These are phyloP conservation scores for Breviolum minutum DNA, from an alignment of 73 alveolate genomes.

Conservation along the genomic window DNA sequence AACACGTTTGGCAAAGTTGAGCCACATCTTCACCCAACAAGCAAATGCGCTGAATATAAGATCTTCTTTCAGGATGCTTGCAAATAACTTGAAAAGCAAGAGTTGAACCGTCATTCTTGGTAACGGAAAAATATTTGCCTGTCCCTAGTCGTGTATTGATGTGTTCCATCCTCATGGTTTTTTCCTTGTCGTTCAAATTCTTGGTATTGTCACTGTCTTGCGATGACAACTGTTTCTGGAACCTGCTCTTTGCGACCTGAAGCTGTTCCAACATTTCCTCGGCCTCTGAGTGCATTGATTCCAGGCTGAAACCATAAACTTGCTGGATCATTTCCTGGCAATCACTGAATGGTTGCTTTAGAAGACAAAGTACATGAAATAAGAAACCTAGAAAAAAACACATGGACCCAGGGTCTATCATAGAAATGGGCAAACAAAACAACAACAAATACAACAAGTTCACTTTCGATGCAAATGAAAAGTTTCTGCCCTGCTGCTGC, in stretches of 20 bases:
- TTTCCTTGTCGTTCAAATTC: background rate
- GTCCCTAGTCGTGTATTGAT: background rate
- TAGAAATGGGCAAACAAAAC: background rate
- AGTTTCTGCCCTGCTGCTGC: background rate
- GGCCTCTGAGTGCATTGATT: background rate
- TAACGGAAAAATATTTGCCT: background rate
- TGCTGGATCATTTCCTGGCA: conserved; percentile 15
- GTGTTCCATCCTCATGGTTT: background rate
- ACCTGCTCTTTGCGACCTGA: background rate
- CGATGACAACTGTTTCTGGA: background rate
- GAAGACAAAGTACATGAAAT: too few relatives aligned
- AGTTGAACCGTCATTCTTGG: background rate
- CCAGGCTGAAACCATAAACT: conserved; percentile 14
- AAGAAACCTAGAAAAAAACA: background rate
- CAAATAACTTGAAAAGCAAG: background rate
- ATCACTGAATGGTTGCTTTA: background rate
- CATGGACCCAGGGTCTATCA: background rate
- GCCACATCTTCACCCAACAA: background rate
- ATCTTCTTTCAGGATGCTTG: background rate
- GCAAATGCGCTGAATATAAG: conserved; percentile 7
- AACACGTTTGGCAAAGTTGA: background rate
- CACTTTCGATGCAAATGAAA: background rate
- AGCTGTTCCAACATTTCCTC: background rate
- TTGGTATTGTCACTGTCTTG: background rate
- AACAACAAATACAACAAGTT: background rate